These are phyloP conservation scores for Carex littledalei DNA, from an alignment of 176 grass and related monocot genomes.

Conservation along the genomic window DNA sequence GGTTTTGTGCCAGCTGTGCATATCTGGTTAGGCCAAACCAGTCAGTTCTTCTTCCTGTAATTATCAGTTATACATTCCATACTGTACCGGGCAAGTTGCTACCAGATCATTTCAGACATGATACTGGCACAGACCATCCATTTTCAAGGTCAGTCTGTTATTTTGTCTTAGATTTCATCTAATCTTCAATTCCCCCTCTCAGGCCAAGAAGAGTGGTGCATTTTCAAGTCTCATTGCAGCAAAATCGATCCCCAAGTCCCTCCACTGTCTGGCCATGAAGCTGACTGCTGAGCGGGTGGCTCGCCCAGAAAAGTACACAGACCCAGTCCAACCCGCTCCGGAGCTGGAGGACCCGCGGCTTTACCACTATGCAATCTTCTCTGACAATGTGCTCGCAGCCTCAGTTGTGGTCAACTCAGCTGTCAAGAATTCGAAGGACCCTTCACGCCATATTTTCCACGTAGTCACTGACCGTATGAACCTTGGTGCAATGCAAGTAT, in stretches of 20 bases:
- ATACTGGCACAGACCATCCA: neutral
- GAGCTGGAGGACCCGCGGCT: constrained; percentile 71
- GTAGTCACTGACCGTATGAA: constrained; percentile 98
- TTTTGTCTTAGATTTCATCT: neutral
- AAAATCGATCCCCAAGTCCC: constrained; percentile 90
- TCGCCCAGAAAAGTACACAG: constrained; percentile 46
- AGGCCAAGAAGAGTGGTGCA: constrained; percentile 87
- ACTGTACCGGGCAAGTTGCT: neutral
- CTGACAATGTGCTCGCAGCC: constrained; percentile 94
- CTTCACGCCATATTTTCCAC: constrained; percentile 83
- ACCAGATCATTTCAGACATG: neutral
- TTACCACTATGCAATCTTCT: constrained; percentile 98
- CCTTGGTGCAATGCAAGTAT: constrained; percentile 97
- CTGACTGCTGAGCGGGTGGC: constrained; percentile 89
- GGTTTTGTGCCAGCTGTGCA: neutral
- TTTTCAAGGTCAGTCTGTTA: neutral
- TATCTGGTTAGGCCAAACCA: neutral
- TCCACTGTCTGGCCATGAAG: constrained; percentile 95
- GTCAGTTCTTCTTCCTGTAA: neutral
- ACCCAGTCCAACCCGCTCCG: constrained; percentile 35
- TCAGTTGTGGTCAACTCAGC: constrained; percentile 90
- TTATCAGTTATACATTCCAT: neutral
- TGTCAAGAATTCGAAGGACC: constrained; percentile 63
- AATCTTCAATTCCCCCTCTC: neutral
- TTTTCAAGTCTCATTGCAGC: constrained; percentile 96